Evolutionary conservation across 1,139 yeast species (phyloP), one percentile per base, ranked within the genome.

Genomic region (Yamadazyma membranifaciens): DNA sequence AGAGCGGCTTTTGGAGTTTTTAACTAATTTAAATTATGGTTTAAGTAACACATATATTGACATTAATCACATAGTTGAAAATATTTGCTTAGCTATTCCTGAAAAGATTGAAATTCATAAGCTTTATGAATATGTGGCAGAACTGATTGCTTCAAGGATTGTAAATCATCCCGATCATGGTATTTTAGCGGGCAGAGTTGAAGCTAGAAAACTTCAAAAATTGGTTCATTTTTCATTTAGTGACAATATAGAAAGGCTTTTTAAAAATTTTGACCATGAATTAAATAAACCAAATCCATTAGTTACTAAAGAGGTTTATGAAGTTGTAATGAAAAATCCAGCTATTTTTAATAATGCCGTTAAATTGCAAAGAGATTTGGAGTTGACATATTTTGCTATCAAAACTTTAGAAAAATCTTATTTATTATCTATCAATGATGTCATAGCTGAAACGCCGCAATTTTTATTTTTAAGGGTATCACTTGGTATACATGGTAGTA

Each of bases 381-480:
- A 58, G 30, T 52, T 74, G 37, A 60, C 73, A 32, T 78, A 73
- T 55, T 77, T 78, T 57, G 83, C 81, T 1, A 63, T 75, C 52
- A 74, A 72, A 54, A 78, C 83, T 0, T 57, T 77, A 43, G 74
- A 72, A 47, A 65, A 68, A 47, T 70, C 79, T 9, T 77, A 77
- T 48, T 55, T 77, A 27, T 51, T 76, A 15, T 59, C 57, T 31
- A 56, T 64, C 35, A 55, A 67, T 46, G 68, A 62, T 3, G 45
- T 44, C 30, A 55, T 67, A 0, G 62, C 65, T n/a, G 82, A 77
- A 50, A 67, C 78, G 9, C 81, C 81, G 1, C 81, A 76, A 52
- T 75, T 56, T 46, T 50, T 77, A 56, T 64, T 74, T 39, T 62
- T 77, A 65, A 55, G 82, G 44, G 81, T 76, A 3, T 67, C 81